Percentiles rank a stretch among this genome's conserved stretches.
phyloP scores from a whole-genome alignment of 2,329 filamentous ascomycete species.

The Fusarium chuoi region DNA sequence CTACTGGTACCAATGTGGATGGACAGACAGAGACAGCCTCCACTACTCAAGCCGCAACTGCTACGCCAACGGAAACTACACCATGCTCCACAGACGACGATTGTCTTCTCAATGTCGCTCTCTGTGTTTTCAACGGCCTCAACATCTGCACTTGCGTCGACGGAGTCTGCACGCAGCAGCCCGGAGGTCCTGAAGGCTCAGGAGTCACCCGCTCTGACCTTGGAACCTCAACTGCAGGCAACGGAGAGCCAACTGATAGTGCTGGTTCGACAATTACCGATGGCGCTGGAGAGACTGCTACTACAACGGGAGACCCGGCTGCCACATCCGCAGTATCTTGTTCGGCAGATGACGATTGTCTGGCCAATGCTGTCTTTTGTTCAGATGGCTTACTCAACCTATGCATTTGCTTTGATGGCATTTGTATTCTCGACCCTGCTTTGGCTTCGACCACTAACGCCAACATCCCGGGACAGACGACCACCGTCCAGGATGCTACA shows the following conservation, averaged over 20 bases:
- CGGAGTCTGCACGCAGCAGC: conserved; percentile 7
- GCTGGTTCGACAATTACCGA: not conserved
- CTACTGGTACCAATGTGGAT: not conserved
- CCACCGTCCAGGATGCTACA: not conserved
- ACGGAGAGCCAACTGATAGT: not conserved
- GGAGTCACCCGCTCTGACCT: not conserved
- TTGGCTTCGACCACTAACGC: not conserved
- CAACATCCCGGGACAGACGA: not conserved
- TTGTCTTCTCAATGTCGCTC: not conserved
- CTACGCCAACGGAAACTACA: not conserved
- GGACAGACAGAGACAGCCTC: not conserved
- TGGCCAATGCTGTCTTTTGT: not conserved
- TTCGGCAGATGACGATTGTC: not conserved
- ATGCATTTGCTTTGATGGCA: not conserved
- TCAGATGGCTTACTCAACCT: not conserved
- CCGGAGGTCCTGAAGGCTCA: not conserved
- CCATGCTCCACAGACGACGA: conserved; percentile 3
- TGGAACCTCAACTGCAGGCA: not conserved
- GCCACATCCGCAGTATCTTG: not conserved
- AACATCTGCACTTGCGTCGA: conserved; percentile 13
- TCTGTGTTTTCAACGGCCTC: not conserved
- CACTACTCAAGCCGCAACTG: not conserved
- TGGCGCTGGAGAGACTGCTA: not conserved
- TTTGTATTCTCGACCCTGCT: not conserved
- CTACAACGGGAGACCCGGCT: not conserved